Base-by-base conservation (phyloP, 331 rosid species). In the Quercus lobata region DNA sequence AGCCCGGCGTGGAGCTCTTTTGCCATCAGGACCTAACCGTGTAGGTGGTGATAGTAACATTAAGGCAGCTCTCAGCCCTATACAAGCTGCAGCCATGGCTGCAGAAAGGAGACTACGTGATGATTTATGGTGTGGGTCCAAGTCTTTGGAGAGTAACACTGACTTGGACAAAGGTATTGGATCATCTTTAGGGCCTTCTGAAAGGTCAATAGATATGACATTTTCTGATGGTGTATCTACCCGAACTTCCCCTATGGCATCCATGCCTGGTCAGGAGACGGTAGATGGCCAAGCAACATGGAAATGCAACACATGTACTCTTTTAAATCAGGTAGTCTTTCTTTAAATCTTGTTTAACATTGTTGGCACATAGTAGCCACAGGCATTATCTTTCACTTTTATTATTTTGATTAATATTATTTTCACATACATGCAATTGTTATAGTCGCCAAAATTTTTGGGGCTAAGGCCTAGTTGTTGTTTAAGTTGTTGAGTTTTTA, bases 31-130 rank as follows among this genome's bases (percentile, higher is more conserved):
- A 76, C 91, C 91, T 78, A 89, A 80, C 81, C 79, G 87, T 77
- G 75, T 87, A 78, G 93, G 91, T 63, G 91, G 91, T 30, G 87
- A 90, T 73, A 73, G 55, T 62, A 72, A 58, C 85, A 87, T 90
- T 55, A 86, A 86, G 82, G 81, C 79, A 4, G 83, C 82, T 84
- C 77, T 89, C 69, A 87, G 89, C 80, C 93, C 93, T 44, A 70
- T 87, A 76, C 93, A 89, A 81, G 91, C 93, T 81, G 89, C 89
- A 60, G 91, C 91, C 52, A 87, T 85, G 91, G 91, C 91, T 22
- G 90, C 91, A 71, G 90, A 89, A 83, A 83, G 90, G 83, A 84
- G 93, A 85, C 71, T 85, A 69, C 87, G 77, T 21, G 93, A 87
- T 80, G 93, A 90, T 81, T 61, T 80, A 69, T 90, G 93, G 93